These are phyloP conservation scores for Lizanozyma gosingica DNA, from an alignment of 1,139 yeast species.

Conservation along the genomic window DNA sequence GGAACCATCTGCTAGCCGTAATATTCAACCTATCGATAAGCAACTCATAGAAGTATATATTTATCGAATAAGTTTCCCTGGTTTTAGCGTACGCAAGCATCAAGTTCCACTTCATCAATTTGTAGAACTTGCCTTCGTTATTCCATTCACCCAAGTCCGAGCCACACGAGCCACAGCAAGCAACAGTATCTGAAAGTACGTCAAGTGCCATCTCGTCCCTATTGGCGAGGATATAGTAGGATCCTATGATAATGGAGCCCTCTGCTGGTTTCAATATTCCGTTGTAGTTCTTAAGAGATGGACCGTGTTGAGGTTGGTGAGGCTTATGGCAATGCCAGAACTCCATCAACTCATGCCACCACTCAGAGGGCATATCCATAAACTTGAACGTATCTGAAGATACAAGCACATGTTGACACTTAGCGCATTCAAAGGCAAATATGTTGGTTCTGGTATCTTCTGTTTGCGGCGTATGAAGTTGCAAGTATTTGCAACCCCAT, in stretches of 20 bases:
- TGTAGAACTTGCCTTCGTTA: conserved; percentile 16
- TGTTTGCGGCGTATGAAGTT: conserved; percentile 7
- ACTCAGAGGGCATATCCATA: conserved; percentile 78
- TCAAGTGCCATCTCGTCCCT: conserved; percentile 9
- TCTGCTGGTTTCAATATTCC: conserved; percentile 36
- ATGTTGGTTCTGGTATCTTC: background rate
- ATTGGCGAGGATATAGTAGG: conserved; percentile 44
- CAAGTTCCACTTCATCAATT: conserved; percentile 57
- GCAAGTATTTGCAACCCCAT: background rate
- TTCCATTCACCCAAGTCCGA: conserved; percentile 24
- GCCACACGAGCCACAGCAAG: conserved; percentile 24
- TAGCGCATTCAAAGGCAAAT: conserved; percentile 1
- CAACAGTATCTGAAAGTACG: conserved; percentile 3
- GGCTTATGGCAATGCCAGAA: conserved; percentile 99
- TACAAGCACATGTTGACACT: conserved; percentile 13
- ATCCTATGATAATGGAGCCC: conserved; percentile 44
- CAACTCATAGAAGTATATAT: conserved; percentile 4
- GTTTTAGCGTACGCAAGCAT: conserved; percentile 15
- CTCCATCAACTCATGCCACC: conserved; percentile 95
- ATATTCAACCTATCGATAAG: conserved; percentile 1
- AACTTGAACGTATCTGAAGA: conserved; percentile 32
- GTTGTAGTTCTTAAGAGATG: conserved; percentile 6
- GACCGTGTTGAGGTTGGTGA: conserved; percentile 18
- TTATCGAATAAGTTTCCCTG: conserved; percentile 4
- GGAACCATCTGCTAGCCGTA: conserved; percentile 2